phyloP scores from a whole-genome alignment of 176 grass and related monocot species.

The Eleusine indica region DNA sequence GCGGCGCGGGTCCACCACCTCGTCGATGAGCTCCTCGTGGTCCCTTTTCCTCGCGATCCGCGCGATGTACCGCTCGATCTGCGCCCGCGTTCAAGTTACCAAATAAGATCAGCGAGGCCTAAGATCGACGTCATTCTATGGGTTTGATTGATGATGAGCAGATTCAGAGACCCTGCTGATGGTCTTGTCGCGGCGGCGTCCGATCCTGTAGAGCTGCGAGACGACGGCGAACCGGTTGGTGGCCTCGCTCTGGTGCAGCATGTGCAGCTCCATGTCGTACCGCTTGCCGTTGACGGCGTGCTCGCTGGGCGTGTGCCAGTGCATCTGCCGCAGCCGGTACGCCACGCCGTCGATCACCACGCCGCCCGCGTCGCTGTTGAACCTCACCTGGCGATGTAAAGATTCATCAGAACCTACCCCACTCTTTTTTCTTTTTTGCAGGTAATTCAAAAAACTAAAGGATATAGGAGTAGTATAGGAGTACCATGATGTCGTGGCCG shows the following conservation, averaged over 20 bases:
- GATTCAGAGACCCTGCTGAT: conserved; percentile 33
- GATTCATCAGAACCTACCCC: too few species aligned
- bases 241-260: conserved; percentile 61
- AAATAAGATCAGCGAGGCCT: too few species aligned
- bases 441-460: too few species aligned
- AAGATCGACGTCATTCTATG: too few species aligned
- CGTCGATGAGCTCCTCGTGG: conserved; percentile 50
- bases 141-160: too few species aligned
- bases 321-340: conserved; percentile 69
- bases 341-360: conserved; percentile 53
- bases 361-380: conserved; percentile 53
- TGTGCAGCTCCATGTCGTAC: conserved; percentile 75
- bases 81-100: background rate
- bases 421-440: too few species aligned
- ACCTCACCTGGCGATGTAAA: background rate
- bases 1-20: conserved; percentile 48
- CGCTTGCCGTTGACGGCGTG: conserved; percentile 66
- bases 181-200: conserved; percentile 42
- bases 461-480: too few species aligned
- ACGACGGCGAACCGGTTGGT: conserved; percentile 47
- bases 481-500: conserved; percentile 69
- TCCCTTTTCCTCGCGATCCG: conserved; percentile 32
- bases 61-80: conserved; percentile 65
- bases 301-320: conserved; percentile 91
- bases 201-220: conserved; percentile 58